phyloP scores from a whole-genome alignment of 208 protist genomes.

The Leishmania martiniquensis region DNA sequence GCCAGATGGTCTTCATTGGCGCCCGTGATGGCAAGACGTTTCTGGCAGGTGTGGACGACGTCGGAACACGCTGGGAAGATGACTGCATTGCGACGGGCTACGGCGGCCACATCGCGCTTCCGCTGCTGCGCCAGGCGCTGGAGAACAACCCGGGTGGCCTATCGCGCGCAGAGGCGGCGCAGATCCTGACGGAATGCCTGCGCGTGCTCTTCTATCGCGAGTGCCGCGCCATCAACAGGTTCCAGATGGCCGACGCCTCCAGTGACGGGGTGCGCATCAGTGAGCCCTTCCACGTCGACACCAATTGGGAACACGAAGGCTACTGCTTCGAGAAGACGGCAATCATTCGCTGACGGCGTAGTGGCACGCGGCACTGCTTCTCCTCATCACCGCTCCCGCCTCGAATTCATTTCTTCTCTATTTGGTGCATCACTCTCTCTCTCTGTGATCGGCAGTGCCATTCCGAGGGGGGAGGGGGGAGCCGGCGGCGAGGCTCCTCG shows the following conservation, averaged over 20 bases:
- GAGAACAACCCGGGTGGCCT: conserved; percentile 79
- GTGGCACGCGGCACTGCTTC: no score
- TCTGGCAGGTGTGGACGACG: conserved; percentile 94
- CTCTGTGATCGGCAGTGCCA: not conserved
- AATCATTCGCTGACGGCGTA: conserved; percentile 71
- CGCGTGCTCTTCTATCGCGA: conserved; percentile 98
- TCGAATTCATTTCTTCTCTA: not conserved
- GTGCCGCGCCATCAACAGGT: conserved; percentile 95
- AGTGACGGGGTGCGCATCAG: conserved; percentile 75
- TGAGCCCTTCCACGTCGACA: conserved; percentile 93
- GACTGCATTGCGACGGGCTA: conserved; percentile 95
- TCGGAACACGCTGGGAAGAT: conserved; percentile 95
- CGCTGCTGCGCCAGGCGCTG: conserved; percentile 93
- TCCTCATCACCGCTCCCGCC: no score
- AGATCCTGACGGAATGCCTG: conserved; percentile 92
- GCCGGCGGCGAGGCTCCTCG: no score
- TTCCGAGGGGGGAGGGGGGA: not conserved
- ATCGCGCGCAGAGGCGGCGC: conserved; percentile 84
- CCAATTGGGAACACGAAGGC: conserved; percentile 93
- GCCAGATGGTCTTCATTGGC: conserved; percentile 95
- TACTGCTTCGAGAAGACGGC: conserved; percentile 88
- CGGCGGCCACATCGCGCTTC: conserved; percentile 95
- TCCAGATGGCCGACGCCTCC: conserved; percentile 90
- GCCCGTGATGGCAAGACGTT: conserved; percentile 86
- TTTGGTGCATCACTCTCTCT: not conserved